Base-by-base conservation (phyloP, 768 basidiomycete genomes). In the Gloeopeniophorella convolvens region DNA sequence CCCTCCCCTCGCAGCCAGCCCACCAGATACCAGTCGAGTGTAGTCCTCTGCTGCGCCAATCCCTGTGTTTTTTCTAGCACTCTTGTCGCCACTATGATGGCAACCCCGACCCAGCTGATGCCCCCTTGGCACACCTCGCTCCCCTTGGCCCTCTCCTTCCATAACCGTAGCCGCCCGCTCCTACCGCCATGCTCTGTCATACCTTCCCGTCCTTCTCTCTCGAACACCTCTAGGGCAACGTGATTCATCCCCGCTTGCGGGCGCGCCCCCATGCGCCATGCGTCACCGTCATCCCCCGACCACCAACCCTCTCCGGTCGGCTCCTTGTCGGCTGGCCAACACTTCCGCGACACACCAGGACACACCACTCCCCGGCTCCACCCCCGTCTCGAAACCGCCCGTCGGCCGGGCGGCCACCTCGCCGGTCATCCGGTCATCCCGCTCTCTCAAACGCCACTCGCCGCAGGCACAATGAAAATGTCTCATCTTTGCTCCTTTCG, bases 311-410 rank as follows among this genome's bases (percentile, higher is more conserved):
- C 24, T 23, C n/a, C 42, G 31, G 34, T 43, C 51, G 45, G 51
- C 21, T 36, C 40, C 27, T 41, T 45, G 30, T 53, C 51, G 51
- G 51, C n/a, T 48, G 36, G 41, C 45, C 45, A 48, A 31, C 34
- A 48, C 18, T 42, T 34, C 50, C 39, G 48, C 28, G 35, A 32
- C 30, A 5, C 26, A 31, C 18, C 9, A 30, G n/a, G n/a, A n/a
- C n/a, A n/a, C n/a, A n/a, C n/a, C n/a, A n/a, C n/a, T n/a, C n/a
- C n/a, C n/a, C n/a, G n/a, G n/a, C n/a, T n/a, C n/a, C n/a, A n/a
- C n/a, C n/a, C n/a, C n/a, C n/a, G n/a, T n/a, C n/a, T n/a, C n/a
- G n/a, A n/a, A n/a, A n/a, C n/a, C n/a, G n/a, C n/a, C n/a, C n/a
- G n/a, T n/a, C 39, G 30, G 12, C 20, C 39, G 13, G 34, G 28